Evolutionary conservation across 1,139 yeast species (phyloP), one percentile per base, ranked within the genome.

Genomic region (Zygotorulaspora mrakii): DNA sequence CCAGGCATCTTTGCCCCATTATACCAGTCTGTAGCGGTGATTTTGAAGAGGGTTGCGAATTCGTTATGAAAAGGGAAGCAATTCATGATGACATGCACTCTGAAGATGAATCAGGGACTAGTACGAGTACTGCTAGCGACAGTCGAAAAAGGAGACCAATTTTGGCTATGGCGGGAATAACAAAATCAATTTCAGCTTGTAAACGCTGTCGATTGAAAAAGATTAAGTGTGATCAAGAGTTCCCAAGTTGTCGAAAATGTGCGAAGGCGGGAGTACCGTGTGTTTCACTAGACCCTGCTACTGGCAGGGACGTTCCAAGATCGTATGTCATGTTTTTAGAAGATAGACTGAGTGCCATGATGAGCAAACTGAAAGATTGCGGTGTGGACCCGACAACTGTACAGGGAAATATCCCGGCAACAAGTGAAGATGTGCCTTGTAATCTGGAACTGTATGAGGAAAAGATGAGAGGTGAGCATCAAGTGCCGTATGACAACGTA

Each of bases 261-360:
- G 70, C 68, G 18, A 79, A 77, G 52, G 81, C 83, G 12, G 76
- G 77, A 4, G 80, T 69, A 2, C 84, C 82, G 12, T 87, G 96
- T 63, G 79, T 86, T 14, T 88, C 94, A 0, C 63, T 85, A 9
- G 96, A 88, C 59, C 87, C 95, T 0, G 87, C 87, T 3, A 84
- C 95, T 0, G 95, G 95, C 0, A 67, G 95, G 42, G 88, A 83
- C 49, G 77, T 87, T 1, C 95, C 96, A 0, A 66, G 96, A 33
- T 79, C 88, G 8, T 87, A 88, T 55, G 77, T 86, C 5, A 73
- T 78, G 11, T 82, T 81, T 52, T 64, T 88, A 42, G 96, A 88
- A 57, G 79, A 77, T 40, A 67, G 79, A 29, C 68, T 87, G 2
- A 70, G 72, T 10, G 63, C 65, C 12, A 66, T 87, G 46, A 88